phyloP scores from a whole-genome alignment of 148 eudicot genomes.

The Beta vulgaris region DNA sequence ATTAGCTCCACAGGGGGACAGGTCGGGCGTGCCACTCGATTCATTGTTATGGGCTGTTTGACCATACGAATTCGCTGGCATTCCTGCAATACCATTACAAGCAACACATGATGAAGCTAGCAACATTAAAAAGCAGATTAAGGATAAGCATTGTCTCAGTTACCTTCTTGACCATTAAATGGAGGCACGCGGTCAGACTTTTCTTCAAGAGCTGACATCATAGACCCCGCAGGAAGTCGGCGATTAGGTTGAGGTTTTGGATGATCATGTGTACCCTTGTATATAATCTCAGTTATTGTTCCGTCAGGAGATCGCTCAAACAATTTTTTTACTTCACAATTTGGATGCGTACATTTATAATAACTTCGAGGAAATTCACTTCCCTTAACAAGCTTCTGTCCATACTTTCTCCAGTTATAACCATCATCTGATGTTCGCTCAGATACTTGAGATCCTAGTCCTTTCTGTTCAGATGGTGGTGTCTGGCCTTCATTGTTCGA shows the following conservation, averaged over 20 bases:
- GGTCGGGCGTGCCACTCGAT: conserved; percentile 48
- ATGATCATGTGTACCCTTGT: conserved; percentile 94
- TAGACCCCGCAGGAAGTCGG: conserved; percentile 70
- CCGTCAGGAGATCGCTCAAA: conserved; percentile 91
- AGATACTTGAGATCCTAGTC: conserved; percentile 42
- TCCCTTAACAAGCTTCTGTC: conserved; percentile 98
- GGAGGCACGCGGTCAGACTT: conserved; percentile 48
- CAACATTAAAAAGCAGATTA: conserved; percentile 2
- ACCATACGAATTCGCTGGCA: conserved; percentile 35
- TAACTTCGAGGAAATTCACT: conserved; percentile 97
- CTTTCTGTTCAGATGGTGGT: conserved; percentile 51
- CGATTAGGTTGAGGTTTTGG: conserved; percentile 94
- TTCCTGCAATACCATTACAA: conserved; percentile 39
- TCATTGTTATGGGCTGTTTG: conserved; percentile 47
- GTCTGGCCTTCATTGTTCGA: conserved; percentile 38
- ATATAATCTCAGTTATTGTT: conserved; percentile 81
- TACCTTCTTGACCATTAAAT: conserved; percentile 71
- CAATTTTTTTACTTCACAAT: conserved; percentile 95
- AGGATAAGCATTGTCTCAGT: neutral
- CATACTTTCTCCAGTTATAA: conserved; percentile 97
- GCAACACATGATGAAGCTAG: conserved; percentile 3
- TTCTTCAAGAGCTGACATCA: conserved; percentile 75
- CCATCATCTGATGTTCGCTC: conserved; percentile 95
- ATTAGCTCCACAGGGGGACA: conserved; percentile 56
- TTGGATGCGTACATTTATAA: conserved; percentile 93